phyloP scores from a whole-genome alignment of 192 early-diverging fungal species.

The Coemansia furcata region DNA sequence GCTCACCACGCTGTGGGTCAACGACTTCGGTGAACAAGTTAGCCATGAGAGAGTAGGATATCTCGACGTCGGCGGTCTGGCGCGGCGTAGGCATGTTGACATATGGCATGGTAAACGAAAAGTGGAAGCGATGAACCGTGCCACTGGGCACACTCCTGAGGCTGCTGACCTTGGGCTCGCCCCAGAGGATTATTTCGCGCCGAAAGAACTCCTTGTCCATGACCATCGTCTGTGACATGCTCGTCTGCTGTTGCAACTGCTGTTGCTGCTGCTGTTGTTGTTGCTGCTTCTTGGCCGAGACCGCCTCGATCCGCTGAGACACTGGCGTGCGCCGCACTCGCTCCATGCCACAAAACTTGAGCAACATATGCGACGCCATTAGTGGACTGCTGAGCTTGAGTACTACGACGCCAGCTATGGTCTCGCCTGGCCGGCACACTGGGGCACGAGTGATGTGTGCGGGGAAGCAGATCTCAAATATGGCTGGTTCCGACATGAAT shows the following conservation, averaged over 20 bases:
- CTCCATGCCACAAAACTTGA: conserved; percentile 49
- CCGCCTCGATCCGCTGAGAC: not conserved
- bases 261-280: conserved; percentile 19
- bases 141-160: conserved; percentile 27
- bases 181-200: conserved; percentile 49
- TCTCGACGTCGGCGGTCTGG: conserved; percentile 52
- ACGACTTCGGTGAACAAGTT: conserved; percentile 35
- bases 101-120: conserved; percentile 54
- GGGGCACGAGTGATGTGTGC: conserved; percentile 50
- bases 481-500: conserved; percentile 35
- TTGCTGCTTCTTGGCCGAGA: not conserved
- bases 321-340: conserved; percentile 49
- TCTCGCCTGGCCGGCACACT: conserved; percentile 46
- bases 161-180: conserved; percentile 32
- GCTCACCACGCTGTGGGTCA: conserved; percentile 33
- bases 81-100: conserved; percentile 54
- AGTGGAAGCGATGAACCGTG: conserved; percentile 47
- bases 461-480: conserved; percentile 55
- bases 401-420: conserved; percentile 49
- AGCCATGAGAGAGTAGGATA: conserved; percentile 49
- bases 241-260: conserved; percentile 37
- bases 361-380: conserved; percentile 38
- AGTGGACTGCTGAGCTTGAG: conserved; percentile 48
- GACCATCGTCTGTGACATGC: conserved; percentile 44
- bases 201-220: conserved; percentile 57